Percentiles rank a stretch among this genome's conserved stretches.
Evolutionary conservation across 1,139 yeast species (phyloP).

Genomic region (Yamadazyma dushanensis): DNA sequence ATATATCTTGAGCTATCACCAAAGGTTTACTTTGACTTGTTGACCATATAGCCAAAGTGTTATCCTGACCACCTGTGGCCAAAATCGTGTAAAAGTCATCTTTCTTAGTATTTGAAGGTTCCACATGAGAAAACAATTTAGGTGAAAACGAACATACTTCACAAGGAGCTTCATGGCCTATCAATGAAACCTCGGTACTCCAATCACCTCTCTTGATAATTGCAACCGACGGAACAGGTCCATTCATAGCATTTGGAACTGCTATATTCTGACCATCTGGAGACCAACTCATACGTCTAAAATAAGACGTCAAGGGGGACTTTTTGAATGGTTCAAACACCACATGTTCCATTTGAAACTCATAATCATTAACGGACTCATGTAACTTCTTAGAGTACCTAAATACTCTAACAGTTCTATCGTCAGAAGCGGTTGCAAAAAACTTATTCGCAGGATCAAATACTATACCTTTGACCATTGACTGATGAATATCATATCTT

Average conservation of each 20-base stretch:
- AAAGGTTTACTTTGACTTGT: constrained; percentile 62
- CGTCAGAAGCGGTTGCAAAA: constrained; percentile 96
- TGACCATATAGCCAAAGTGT: constrained; percentile 70
- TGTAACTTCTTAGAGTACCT: constrained; percentile 70
- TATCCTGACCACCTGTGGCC: constrained; percentile 82
- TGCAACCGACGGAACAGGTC: constrained; percentile 90
- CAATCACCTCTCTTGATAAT: constrained; percentile 89
- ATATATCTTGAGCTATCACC: constrained; percentile 62
- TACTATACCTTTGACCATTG: constrained; percentile 94
- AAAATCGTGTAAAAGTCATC: constrained; percentile 49
- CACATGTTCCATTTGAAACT: constrained; percentile 83
- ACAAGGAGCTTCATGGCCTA: constrained; percentile 96
- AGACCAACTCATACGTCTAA: constrained; percentile 92
- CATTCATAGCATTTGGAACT: constrained; percentile 95
- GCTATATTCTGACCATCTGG: constrained; percentile 98
- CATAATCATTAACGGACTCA: constrained; percentile 61
- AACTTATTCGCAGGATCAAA: constrained; percentile 98
- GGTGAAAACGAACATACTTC: constrained; percentile 94
- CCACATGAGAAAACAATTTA: constrained; percentile 45
- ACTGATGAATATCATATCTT: constrained; percentile 87
- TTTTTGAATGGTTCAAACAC: constrained; percentile 82
- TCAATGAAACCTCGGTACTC: constrained; percentile 83
- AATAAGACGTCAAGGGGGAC: constrained; percentile 90
- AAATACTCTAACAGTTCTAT: constrained; percentile 83
- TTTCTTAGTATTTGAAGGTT: constrained; percentile 18